A percentile compares a stretch with the other conserved stretches of the same genome.
Conservation (phyloP, 2,329 filamentous ascomycete genomes). For the Dactylellina drechsleri region DNA sequence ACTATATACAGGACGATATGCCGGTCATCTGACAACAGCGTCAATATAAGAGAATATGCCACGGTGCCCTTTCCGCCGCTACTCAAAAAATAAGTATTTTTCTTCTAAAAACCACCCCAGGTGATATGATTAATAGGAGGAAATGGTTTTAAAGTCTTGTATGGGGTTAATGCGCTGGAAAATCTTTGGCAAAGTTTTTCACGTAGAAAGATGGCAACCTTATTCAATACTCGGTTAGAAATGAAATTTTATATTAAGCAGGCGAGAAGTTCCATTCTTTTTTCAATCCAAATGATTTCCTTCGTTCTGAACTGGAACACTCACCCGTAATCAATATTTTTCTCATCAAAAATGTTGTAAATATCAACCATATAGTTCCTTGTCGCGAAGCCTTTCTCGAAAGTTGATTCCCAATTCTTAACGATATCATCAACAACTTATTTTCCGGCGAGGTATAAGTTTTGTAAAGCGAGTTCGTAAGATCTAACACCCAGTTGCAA, state of each 20-base stretch:
- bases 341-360: conserved; percentile 61
- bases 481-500: neutral
- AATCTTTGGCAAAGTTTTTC: neutral
- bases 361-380: conserved; percentile 77
- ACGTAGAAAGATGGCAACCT: neutral
- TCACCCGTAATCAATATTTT: conserved; percentile 6
- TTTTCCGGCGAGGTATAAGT: conserved; percentile 74
- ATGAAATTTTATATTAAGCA: neutral
- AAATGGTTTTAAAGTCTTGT: no score
- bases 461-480: conserved; percentile 66
- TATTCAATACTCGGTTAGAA: neutral
- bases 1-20: no score
- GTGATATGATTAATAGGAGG: no score
- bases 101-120: no score
- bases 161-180: neutral
- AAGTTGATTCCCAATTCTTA: conserved; percentile 70
- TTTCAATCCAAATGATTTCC: neutral
- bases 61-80: no score
- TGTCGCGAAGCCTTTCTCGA: conserved; percentile 68
- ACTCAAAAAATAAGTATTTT: no score
- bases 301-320: neutral
- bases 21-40: no score
- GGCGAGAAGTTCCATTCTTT: neutral
- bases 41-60: no score
- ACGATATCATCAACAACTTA: conserved; percentile 74